Evolutionary conservation across 371 early-diverging fungal species (phyloP), one percentile per base, ranked within the genome.

Genomic region (Lichtheimia ornata): DNA sequence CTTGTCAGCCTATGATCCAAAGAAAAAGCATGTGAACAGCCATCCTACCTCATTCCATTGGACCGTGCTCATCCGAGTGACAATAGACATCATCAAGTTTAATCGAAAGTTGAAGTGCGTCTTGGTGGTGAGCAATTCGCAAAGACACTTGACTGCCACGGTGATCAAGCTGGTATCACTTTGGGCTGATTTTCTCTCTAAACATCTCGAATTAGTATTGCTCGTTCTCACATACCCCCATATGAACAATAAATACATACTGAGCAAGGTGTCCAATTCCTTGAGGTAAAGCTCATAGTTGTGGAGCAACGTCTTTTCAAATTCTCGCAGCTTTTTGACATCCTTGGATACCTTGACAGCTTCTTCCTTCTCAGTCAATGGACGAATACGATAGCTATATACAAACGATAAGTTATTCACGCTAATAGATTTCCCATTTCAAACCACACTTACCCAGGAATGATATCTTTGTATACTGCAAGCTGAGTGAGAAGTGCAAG

Each of bases 81-180:
- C 88, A 35, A 96, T 71, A 5, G 90, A 84, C 3, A 88, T 90
- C 84, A 97, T 84, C 50, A 97, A 65, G 61, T 97, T 93, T 30
- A 88, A 64, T 58, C 95, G 88, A 69, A 92, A 96, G 77, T 97
- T 97, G 77, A 97, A 97, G 72, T 96, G 95, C 4, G 95, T 85
- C 40, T 89, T 88, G 14, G 85, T 78, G 3, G 84, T 87, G 61
- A 95, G 74, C 4, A 97, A 84, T 59, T 84, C 85, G 53, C 91
- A 87, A 73, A 93, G 69, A 76, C 92, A 92, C 49, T 83, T 83
- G 13, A 91, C 71, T 5, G 92, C 90, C 25, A 85, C 77, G 22
- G 86, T 53, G 12, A 84, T 74, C 56, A 76, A 20, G 54, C 81
- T 57, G 54, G 67, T 20, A 58, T 83, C 74, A 43, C 80, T 72